These are phyloP conservation scores for Syzygium oleosum DNA, from an alignment of 345 rosid genomes.

Conservation along the genomic window DNA sequence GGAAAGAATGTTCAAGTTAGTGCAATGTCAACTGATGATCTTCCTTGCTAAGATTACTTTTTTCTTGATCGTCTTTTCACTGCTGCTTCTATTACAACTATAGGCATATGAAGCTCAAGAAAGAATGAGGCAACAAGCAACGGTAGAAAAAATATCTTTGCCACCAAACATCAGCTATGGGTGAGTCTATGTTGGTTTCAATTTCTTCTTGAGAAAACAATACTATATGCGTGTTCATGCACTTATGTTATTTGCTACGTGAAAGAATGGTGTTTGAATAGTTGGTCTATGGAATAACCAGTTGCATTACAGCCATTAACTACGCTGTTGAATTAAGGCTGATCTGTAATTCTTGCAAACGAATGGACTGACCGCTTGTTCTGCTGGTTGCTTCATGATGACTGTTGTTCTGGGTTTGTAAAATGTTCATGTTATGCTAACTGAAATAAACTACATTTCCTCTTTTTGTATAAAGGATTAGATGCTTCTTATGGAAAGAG, in stretches of 20 bases:
- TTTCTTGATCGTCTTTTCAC: background rate
- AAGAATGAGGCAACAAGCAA: slow-evolving; percentile 58
- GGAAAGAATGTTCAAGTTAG: background rate
- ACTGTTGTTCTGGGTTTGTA: background rate
- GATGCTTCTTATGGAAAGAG: background rate
- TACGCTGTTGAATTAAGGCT: background rate
- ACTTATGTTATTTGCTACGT: background rate
- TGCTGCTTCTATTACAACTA: background rate
- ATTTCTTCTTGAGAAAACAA: background rate
- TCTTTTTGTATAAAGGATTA: background rate
- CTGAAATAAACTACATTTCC: background rate
- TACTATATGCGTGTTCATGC: background rate
- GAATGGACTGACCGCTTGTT: background rate
- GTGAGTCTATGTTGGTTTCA: slow-evolving; percentile 23
- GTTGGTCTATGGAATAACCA: background rate
- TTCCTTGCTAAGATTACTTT: background rate
- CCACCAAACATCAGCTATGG: slow-evolving; percentile 58
- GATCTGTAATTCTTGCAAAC: background rate
- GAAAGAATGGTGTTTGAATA: background rate
- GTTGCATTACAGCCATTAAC: background rate
- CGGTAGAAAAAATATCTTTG: slow-evolving; percentile 50
- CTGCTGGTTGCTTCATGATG: background rate
- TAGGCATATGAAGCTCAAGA: slow-evolving; percentile 81
- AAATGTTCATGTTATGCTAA: background rate
- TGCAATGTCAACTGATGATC: background rate